Percentiles rank a stretch among this genome's conserved stretches.
phyloP scores from a whole-genome alignment of 768 basidiomycete species.

The Scleroderma citrinum region DNA sequence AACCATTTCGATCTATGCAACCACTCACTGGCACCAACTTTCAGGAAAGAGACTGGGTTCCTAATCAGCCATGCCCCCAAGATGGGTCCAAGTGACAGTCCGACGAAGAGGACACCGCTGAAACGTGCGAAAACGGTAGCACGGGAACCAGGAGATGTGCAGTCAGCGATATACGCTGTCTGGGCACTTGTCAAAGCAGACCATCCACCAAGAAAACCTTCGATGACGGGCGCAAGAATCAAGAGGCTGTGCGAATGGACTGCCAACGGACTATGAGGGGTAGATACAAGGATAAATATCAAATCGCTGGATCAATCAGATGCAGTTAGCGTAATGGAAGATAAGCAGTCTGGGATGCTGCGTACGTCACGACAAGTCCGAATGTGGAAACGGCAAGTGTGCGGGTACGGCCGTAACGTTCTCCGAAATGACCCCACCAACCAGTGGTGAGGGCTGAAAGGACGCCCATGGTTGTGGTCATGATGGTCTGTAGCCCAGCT shows the following conservation, averaged over 20 bases:
- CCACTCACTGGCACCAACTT: conserved; percentile 18
- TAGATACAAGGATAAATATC: conserved; percentile 74
- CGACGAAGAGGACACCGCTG: conserved; percentile 70
- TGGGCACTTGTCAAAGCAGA: conserved; percentile 57
- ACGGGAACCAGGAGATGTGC: conserved; percentile 78
- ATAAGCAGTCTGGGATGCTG: conserved; percentile 29
- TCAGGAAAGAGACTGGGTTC: conserved; percentile 32
- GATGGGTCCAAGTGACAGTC: conserved; percentile 74
- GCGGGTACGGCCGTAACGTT: conserved; percentile 68
- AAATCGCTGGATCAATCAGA: conserved; percentile 51
- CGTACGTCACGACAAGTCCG: conserved; percentile 72
- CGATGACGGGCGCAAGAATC: conserved; percentile 69
- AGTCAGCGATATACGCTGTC: conserved; percentile 67
- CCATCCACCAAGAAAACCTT: conserved; percentile 80
- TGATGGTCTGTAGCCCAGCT: conserved; percentile 67
- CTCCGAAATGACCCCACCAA: conserved; percentile 81
- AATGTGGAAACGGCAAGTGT: conserved; percentile 61
- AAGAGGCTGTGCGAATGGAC: conserved; percentile 69
- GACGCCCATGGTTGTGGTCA: conserved; percentile 71
- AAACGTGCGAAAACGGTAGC: conserved; percentile 63
- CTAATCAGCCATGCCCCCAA: conserved; percentile 51
- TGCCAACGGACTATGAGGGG: conserved; percentile 49
- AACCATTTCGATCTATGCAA: neutral
- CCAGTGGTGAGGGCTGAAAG: conserved; percentile 80
- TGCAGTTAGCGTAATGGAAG: neutral